phyloP scores from a whole-genome alignment of 495 filamentous ascomycete genomes.

The Acidomyces sp. region DNA sequence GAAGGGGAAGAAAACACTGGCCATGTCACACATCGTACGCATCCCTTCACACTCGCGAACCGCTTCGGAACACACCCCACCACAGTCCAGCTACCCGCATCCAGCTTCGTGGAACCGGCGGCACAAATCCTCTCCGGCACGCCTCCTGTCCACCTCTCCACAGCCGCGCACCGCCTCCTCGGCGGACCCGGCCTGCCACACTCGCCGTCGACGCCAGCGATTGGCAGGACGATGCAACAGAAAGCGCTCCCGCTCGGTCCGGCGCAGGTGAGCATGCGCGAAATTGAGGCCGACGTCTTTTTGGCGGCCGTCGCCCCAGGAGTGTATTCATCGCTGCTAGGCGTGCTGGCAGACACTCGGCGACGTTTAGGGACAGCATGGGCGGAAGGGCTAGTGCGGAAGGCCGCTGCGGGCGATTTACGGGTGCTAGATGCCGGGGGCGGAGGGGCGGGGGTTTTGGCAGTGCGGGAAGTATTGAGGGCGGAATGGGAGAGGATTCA shows the following conservation, averaged over 20 bases:
- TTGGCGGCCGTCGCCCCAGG: conserved; percentile 68
- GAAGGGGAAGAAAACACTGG: conserved; percentile 29
- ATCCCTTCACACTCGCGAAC: conserved; percentile 45
- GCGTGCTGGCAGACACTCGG: conserved; percentile 66
- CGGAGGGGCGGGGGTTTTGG: conserved; percentile 70
- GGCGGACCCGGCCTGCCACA: conserved; percentile 63
- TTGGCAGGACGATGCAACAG: conserved; percentile 42
- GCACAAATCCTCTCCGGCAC: conserved; percentile 49
- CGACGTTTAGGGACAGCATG: conserved; percentile 72
- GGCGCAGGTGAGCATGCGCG: conserved; percentile 55
- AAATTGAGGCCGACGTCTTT: conserved; percentile 80
- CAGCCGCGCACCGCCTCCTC: conserved; percentile 54
- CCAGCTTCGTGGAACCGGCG: conserved; percentile 53
- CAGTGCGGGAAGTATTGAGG: conserved; percentile 69
- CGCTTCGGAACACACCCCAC: conserved; percentile 52
- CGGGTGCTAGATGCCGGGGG: conserved; percentile 73
- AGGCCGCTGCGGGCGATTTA: conserved; percentile 47
- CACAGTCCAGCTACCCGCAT: conserved; percentile 57
- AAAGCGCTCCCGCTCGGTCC: conserved; percentile 57
- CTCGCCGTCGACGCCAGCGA: conserved; percentile 47
- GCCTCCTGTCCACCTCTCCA: conserved; percentile 57
- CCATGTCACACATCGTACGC: conserved; percentile 35
- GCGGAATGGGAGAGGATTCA: conserved; percentile 64
- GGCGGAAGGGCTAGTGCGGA: conserved; percentile 53
- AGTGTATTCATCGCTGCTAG: conserved; percentile 60